These are phyloP conservation scores for Sarcodon aspratus DNA, from an alignment of 768 basidiomycete species.

Conservation along the genomic window DNA sequence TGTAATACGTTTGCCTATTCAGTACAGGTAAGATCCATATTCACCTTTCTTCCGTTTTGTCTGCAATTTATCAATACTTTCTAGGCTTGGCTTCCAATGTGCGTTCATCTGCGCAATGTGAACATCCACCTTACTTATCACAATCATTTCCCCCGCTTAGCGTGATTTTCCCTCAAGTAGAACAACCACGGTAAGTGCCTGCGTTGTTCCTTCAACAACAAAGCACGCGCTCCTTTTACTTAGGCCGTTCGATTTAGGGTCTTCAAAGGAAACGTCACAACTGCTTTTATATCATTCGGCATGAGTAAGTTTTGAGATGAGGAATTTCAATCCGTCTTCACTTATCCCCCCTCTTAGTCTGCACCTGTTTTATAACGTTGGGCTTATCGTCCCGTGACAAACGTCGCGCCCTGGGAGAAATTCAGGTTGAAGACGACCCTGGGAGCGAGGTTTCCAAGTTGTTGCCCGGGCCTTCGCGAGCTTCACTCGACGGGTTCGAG, in stretches of 20 bases:
- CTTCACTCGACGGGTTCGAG: no score
- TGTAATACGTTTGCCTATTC: slow-evolving; percentile 26
- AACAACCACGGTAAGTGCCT: slow-evolving; percentile 19
- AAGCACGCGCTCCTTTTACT: no score
- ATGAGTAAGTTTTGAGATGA: slow-evolving; percentile 20
- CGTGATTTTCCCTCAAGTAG: slow-evolving; percentile 24
- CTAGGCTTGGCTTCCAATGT: no score
- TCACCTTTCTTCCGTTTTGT: background rate
- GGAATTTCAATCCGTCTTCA: background rate
- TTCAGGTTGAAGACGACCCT: no score
- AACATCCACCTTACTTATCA: background rate
- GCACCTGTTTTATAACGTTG: slow-evolving; percentile 13
- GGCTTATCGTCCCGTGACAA: slow-evolving; percentile 16
- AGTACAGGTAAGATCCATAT: slow-evolving; percentile 19
- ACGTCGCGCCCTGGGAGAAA: slow-evolving; percentile 4
- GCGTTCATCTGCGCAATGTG: background rate
- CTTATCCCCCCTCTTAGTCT: slow-evolving; percentile 8
- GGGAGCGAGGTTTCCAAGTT: no score
- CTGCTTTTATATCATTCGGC: slow-evolving; percentile 17
- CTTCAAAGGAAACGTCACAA: slow-evolving; percentile 21
- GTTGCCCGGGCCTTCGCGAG: no score
- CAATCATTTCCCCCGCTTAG: slow-evolving; percentile 7
- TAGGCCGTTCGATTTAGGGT: slow-evolving; percentile 9
- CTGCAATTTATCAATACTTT: background rate
- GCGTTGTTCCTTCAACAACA: no score